Evolutionary conservation across 495 filamentous ascomycete genomes (phyloP), one percentile per base, ranked within the genome.

Genomic region (Beverwykella pulmonaria): DNA sequence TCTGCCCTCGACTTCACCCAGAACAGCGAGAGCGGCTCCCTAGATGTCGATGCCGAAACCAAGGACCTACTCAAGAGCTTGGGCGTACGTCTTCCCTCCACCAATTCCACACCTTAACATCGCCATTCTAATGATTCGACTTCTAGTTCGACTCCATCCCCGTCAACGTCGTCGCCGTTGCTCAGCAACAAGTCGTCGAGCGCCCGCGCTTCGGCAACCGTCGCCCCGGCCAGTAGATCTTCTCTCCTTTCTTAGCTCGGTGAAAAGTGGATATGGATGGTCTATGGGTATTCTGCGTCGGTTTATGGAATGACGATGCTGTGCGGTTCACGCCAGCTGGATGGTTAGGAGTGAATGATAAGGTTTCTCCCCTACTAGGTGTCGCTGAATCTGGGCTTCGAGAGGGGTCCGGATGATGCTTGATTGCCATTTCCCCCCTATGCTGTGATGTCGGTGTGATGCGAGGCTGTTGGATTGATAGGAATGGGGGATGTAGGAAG

Each of bases 11-110:
- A 98, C 85, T 94, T 96, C 83, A 88, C 88, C 73, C 90, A 93
- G 83, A 88, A 87, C 76, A 88, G 86, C 75, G 94, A 97, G 84
- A 87, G 83, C 75, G 95, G 95, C 71, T 87, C 90, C 78, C 85
- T 98, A 76, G 95, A 98, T 71, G 90, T 98, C 72, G 94, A 98
- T 78, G 76, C 83, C 77, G 95, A 98, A 82, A 98, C 94, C 76
- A 97, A 97, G 87, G 94, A 98, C 78, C 82, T 98, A 74, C 84
- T 98, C 79, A 98, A 98, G 90, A 90, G 85, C 86, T 84, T 98
- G 73, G 94, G 94, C 79, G 93, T 98, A 93, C 71, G 93, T 91
- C 47, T 26, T 50, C 29, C 50, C 32, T 29, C 46, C n/a, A 23
- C 30, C 32, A 36, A 19, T 6, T 22, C 26, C 39, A 32, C 22